Conservation (phyloP, 78 protist species). For the Diacronema lutheri region DNA sequence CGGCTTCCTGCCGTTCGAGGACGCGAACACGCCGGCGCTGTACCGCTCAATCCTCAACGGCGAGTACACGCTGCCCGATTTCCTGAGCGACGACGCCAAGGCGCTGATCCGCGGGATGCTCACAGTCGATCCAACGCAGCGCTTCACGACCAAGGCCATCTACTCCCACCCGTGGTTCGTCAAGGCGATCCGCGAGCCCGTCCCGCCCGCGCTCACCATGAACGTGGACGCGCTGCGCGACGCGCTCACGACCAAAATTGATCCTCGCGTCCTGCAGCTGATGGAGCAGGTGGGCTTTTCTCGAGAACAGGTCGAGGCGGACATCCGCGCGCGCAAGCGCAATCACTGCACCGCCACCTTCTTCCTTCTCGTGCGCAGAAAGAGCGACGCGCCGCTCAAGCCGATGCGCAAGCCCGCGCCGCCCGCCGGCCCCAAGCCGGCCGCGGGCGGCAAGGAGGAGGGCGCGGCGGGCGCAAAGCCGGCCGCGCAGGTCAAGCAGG, state of each 20-base stretch:
- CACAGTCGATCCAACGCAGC: constrained; percentile 63
- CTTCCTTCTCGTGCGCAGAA: neutral
- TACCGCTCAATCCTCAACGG: constrained; percentile 42
- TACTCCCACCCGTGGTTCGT: constrained; percentile 70
- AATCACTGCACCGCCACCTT: constrained; percentile 47
- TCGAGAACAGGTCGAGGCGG: neutral
- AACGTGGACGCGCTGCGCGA: neutral
- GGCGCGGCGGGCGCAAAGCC: neutral
- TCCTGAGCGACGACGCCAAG: neutral
- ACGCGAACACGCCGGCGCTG: constrained; percentile 17
- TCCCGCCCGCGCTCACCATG: neutral
- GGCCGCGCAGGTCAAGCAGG: neutral
- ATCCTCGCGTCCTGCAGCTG: neutral
- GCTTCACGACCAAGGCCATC: constrained; percentile 69
- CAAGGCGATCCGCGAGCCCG: neutral
- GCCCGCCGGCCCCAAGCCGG: neutral
- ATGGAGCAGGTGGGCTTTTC: constrained; percentile 14
- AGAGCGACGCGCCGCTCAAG: neutral
- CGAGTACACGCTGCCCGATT: neutral
- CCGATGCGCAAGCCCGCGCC: neutral
- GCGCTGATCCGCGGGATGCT: constrained; percentile 64
- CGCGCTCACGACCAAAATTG: neutral
- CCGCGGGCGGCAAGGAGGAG: neutral
- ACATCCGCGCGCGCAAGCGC: constrained; percentile 18
- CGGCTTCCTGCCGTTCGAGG: constrained; percentile 64